phyloP scores from a whole-genome alignment of 192 early-diverging fungal species.

The Coemansia sp. region DNA sequence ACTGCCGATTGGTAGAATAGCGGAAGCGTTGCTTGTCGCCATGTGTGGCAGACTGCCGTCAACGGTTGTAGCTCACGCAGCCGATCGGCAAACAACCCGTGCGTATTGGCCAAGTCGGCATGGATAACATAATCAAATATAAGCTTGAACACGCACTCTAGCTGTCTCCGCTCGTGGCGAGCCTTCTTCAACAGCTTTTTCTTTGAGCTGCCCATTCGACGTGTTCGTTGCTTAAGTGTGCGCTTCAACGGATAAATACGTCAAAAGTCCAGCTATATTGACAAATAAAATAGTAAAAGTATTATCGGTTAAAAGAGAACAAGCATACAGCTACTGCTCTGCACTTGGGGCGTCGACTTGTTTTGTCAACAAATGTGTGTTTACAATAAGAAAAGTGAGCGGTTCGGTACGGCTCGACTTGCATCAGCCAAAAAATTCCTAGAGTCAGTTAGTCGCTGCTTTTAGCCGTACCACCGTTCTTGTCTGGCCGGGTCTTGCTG shows the following conservation, averaged over 20 bases:
- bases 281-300: background rate
- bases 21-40: conserved; percentile 31
- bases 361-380: conserved; percentile 2
- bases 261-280: background rate
- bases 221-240: background rate
- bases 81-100: conserved; percentile 11
- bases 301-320: background rate
- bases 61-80: conserved; percentile 33
- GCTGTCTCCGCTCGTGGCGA: background rate
- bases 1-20: conserved; percentile 34
- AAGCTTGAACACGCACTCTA: conserved; percentile 14
- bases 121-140: conserved; percentile 22
- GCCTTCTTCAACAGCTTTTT: conserved; percentile 1
- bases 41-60: conserved; percentile 29
- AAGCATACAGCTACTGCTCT: background rate
- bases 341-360: background rate
- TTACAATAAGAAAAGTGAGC: conserved; percentile 1
- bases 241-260: background rate
- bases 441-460: background rate
- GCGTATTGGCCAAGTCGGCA: background rate
- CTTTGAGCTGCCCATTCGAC: conserved; percentile 11
- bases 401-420: background rate
- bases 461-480: background rate
- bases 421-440: background rate
- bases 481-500: conserved; percentile 5